Evolutionary conservation across 345 rosid genomes (phyloP).

Genomic region (Salix suchowensis): DNA sequence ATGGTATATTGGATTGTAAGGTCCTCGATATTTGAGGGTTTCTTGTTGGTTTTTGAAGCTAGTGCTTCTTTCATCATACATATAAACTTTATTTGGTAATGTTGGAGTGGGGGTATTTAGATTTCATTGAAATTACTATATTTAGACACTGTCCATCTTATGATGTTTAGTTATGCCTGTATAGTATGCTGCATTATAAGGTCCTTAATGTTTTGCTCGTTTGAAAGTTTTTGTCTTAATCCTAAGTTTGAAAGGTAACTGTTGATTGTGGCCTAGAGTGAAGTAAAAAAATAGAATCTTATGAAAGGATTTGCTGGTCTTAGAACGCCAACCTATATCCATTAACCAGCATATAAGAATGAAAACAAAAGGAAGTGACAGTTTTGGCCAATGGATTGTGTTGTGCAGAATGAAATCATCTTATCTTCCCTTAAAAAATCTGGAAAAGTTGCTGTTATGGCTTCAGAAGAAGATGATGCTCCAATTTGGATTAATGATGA

Average conservation of each 20-base stretch:
- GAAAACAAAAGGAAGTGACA: neutral
- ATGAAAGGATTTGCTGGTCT: neutral
- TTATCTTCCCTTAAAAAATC: conserved; percentile 68
- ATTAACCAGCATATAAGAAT: neutral
- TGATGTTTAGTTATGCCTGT: too few species aligned
- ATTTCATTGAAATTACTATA: neutral
- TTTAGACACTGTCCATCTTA: too few species aligned
- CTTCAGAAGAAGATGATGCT: conserved; percentile 82
- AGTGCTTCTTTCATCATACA: neutral
- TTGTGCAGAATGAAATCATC: conserved; percentile 70
- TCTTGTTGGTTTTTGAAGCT: neutral
- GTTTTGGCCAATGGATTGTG: neutral
- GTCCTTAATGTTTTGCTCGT: too few species aligned
- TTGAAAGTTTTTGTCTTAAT: neutral
- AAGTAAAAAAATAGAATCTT: neutral
- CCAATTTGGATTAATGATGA: conserved; percentile 69
- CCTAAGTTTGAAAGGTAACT: neutral
- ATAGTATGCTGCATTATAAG: too few species aligned
- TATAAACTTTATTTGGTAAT: neutral
- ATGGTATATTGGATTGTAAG: neutral
- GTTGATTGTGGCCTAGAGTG: neutral
- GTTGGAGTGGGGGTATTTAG: neutral
- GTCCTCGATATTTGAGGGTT: neutral
- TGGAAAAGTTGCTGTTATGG: conserved; percentile 89
- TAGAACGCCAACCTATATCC: neutral